Conservation (phyloP, 2,329 filamentous ascomycete genomes). For the Colletotrichum nymphaeae region DNA sequence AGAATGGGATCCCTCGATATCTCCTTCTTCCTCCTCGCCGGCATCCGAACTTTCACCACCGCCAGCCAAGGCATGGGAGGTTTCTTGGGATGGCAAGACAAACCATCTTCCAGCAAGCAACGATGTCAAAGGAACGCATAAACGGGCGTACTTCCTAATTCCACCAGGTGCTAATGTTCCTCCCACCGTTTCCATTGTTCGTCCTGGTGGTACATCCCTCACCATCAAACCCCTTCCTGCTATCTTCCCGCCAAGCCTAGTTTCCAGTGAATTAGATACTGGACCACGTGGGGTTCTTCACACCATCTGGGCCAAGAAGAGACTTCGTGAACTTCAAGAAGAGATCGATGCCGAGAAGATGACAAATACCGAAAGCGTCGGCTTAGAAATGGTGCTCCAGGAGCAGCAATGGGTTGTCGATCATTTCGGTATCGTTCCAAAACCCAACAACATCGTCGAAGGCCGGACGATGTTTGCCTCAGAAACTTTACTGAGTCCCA, state of each 20-base stretch:
- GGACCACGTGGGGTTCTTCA: constrained; percentile 87
- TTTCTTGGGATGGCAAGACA: constrained; percentile 86
- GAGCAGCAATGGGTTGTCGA: constrained; percentile 88
- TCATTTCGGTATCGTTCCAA: constrained; percentile 74
- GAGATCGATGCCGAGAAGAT: constrained; percentile 82
- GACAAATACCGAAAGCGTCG: constrained; percentile 83
- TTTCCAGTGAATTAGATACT: constrained; percentile 71
- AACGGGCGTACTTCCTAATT: constrained; percentile 84
- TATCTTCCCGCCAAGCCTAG: constrained; percentile 83
- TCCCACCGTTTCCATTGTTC: constrained; percentile 74
- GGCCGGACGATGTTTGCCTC: constrained; percentile 15
- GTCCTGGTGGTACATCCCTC: constrained; percentile 52
- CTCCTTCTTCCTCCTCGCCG: background rate
- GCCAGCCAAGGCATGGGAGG: constrained; percentile 68
- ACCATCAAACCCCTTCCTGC: constrained; percentile 84
- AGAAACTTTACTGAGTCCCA: constrained; percentile 44
- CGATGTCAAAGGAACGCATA: constrained; percentile 54
- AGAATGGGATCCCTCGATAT: constrained; percentile 74
- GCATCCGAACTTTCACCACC: background rate
- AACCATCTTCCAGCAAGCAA: constrained; percentile 76
- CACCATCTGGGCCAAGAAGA: constrained; percentile 89
- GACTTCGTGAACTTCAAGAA: constrained; percentile 77
- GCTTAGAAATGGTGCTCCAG: constrained; percentile 83
- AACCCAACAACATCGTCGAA: constrained; percentile 48
- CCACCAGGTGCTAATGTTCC: constrained; percentile 79